Percentiles rank a stretch among this genome's conserved stretches.
These are phyloP conservation scores for Solanum ahanhuiri DNA, from an alignment of 257 asterid genomes.

Conservation along the genomic window DNA sequence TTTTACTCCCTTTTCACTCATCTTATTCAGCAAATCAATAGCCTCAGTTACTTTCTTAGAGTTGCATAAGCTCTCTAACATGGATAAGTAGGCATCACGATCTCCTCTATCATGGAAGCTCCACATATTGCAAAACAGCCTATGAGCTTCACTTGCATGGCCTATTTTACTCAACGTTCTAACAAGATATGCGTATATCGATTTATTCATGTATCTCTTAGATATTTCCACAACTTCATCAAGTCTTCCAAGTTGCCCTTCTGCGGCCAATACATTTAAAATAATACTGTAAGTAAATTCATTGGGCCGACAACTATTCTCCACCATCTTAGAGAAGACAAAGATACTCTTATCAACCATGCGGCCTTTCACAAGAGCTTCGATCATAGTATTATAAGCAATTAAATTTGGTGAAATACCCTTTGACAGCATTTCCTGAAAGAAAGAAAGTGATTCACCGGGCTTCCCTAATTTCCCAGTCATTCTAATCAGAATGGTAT, in stretches of 20 bases:
- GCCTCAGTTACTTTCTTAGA: slow-evolving; percentile 73
- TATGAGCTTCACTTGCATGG: slow-evolving; percentile 81
- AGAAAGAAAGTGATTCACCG: slow-evolving; percentile 50
- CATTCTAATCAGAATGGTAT: slow-evolving; percentile 80
- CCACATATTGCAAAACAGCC: slow-evolving; percentile 93
- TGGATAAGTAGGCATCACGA: slow-evolving; percentile 66
- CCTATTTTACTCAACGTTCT: slow-evolving; percentile 70
- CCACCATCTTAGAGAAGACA: slow-evolving; percentile 79
- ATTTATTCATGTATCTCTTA: slow-evolving; percentile 68
- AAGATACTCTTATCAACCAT: slow-evolving; percentile 53
- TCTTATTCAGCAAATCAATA: slow-evolving; percentile 60
- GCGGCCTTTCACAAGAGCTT: slow-evolving; percentile 58
- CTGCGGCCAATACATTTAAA: slow-evolving; percentile 52
- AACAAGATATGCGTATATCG: slow-evolving; percentile 72
- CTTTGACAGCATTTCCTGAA: slow-evolving; percentile 71
- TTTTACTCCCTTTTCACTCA: slow-evolving; percentile 67
- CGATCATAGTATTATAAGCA: slow-evolving; percentile 73
- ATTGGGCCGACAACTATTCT: slow-evolving; percentile 75
- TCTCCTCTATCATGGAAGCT: slow-evolving; percentile 82
- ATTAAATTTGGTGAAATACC: slow-evolving; percentile 65
- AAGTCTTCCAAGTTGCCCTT: slow-evolving; percentile 73
- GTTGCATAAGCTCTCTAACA: slow-evolving; percentile 79
- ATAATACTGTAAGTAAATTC: slow-evolving; percentile 76
- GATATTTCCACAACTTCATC: slow-evolving; percentile 77
- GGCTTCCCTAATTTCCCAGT: slow-evolving; percentile 59